Conservation (phyloP, 495 filamentous ascomycete species). For the Zalerion maritima region DNA sequence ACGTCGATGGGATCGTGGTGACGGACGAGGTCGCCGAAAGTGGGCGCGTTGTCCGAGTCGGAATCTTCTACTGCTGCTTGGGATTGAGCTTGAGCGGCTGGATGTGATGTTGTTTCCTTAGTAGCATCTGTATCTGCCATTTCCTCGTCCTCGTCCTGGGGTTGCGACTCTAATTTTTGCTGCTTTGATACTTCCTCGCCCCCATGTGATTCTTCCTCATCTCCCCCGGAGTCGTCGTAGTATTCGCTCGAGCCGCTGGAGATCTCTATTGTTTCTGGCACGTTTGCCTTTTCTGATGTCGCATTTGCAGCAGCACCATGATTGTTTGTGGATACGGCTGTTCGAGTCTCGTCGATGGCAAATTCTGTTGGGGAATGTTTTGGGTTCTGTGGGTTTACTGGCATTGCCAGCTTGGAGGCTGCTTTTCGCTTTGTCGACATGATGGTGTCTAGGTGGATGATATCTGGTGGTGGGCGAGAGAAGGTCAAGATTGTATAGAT, state of each 20-base stretch:
- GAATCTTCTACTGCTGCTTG: constrained; percentile 10
- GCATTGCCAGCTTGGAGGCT: constrained; percentile 29
- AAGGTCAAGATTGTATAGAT: neutral
- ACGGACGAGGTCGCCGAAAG: constrained; percentile 77
- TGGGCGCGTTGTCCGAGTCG: constrained; percentile 40
- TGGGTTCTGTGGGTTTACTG: constrained; percentile 40
- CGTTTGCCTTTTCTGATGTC: constrained; percentile 11
- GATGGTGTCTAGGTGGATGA: constrained; percentile 1
- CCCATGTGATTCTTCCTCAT: constrained; percentile 18
- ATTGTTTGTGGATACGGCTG: constrained; percentile 38
- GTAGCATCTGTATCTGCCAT: constrained; percentile 7
- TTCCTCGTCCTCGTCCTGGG: constrained; percentile 10
- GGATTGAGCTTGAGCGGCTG: constrained; percentile 2
- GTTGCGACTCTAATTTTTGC: constrained; percentile 8
- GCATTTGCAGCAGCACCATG: constrained; percentile 14
- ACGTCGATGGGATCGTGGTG: constrained; percentile 70
- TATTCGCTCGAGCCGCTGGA: constrained; percentile 38
- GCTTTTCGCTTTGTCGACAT: constrained; percentile 43
- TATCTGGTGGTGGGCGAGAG: no score
- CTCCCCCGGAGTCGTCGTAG: constrained; percentile 19
- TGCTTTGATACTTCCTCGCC: no score
- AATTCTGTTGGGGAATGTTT: constrained; percentile 41
- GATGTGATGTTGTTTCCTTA: constrained; percentile 3
- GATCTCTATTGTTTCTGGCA: constrained; percentile 33
- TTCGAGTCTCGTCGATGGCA: constrained; percentile 59